Evolutionary conservation across 1,284 basidiomycete species (phyloP).

Genomic region (Sporisorium scitamineum): DNA sequence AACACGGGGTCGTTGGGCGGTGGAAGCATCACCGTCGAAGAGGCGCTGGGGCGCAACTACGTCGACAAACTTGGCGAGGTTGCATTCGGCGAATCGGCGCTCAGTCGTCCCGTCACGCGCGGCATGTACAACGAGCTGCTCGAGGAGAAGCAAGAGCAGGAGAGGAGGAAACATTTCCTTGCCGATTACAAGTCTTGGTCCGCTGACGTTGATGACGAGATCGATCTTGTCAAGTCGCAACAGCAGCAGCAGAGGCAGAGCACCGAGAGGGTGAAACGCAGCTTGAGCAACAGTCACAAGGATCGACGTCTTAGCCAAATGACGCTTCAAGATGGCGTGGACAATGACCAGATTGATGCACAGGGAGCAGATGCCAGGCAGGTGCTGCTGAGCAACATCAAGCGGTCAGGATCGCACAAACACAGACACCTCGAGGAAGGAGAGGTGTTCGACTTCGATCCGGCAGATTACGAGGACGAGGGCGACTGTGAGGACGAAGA

Average conservation of each 20-base stretch:
- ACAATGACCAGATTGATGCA: constrained; percentile 25
- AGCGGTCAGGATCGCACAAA: constrained; percentile 18
- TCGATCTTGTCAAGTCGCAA: constrained; percentile 12
- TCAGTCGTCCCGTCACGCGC: constrained; percentile 55
- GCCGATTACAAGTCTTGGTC: constrained; percentile 34
- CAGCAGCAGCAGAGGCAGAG: constrained; percentile 5
- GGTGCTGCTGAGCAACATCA: constrained; percentile 27
- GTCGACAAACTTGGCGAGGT: constrained; percentile 59
- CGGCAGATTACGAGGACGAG: constrained; percentile 37
- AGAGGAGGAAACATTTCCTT: constrained; percentile 19
- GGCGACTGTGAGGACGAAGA: constrained; percentile 19
- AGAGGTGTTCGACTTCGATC: constrained; percentile 33
- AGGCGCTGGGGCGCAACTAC: constrained; percentile 53
- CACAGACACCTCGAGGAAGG: constrained; percentile 18
- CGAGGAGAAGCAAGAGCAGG: constrained; percentile 54
- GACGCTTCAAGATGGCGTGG: constrained; percentile 39
- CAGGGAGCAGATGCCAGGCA: constrained; percentile 17
- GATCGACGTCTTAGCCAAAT: constrained; percentile 39
- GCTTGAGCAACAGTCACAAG: constrained; percentile 29
- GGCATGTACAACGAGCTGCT: constrained; percentile 54
- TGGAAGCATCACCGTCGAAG: constrained; percentile 38
- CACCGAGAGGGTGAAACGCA: constrained; percentile 20
- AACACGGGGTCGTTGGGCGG: constrained; percentile 17
- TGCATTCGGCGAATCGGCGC: constrained; percentile 56
- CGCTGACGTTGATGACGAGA: constrained; percentile 23